Base-by-base conservation (phyloP, 805 yeast genomes). In the Debaryomyces prosopidis region DNA sequence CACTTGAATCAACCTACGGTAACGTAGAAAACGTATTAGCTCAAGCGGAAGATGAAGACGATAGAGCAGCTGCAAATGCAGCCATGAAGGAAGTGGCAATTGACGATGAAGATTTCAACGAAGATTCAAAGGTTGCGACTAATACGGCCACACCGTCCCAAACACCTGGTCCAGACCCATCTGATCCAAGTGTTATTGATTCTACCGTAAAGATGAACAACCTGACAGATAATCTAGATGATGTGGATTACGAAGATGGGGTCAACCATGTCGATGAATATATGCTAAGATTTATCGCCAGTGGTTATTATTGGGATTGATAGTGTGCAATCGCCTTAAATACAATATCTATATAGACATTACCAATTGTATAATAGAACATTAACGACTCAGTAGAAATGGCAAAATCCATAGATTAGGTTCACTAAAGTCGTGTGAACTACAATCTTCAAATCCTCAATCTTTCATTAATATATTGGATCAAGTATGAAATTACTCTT, bases 11-110 rank as follows among this genome's bases (percentile, higher is more conserved):
- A 33, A 76, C 51, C 51, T 73, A 58, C 39, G 73, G 65, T 15
- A 66, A 69, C 45, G 62, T 84, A 44, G 86, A 78, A 38, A 81
- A 73, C 45, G 81, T 83, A 3, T 73, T 92, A 51, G 96, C 96
- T 1, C 89, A 87, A 61, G 98, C 96, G 0, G 99, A 94, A 68
- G 99, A 94, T 62, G 97, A 83, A 38, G 97, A 87, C 35, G 95
- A 87, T 67, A 81, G 89, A 10, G 81, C 80, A 8, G 99, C 99
- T 3, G 98, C 97, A 0, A 86, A 79, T 52, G 82, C 80, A 35
- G 99, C 98, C 0, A 75, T 90, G 85, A 80, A 80, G 54, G 98
- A 92, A 59, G 88, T 81, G 8, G 85, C 85, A 19, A 71, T 89
- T 30, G 98, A 92, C 62, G 82, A 81, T 44, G 94, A 86, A 39